Base-by-base conservation (phyloP, 176 grass and related monocot genomes). In the Oryza nivara region DNA sequence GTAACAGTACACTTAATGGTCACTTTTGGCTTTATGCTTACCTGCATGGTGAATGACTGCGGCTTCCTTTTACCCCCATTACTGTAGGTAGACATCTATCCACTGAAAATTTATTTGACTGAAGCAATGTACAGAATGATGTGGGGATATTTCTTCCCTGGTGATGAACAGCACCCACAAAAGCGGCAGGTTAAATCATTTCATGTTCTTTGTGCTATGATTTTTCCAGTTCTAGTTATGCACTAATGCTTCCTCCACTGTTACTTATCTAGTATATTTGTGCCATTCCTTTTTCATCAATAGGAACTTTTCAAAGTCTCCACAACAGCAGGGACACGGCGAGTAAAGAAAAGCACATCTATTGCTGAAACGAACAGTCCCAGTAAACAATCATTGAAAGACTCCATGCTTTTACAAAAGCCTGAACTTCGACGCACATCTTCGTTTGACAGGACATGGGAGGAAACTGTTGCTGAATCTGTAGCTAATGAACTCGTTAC, bases 61-160 rank as follows among this genome's bases (percentile, higher is more conserved):
- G 65, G 25, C 26, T 69, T 46, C 32, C 32, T 86, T 85, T 36
- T 78, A 81, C 58, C 58, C 78, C 84, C 81, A 44, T 65, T 79
- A 93, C 66, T 92, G 35, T 89, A 98, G 96, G 96, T 98, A 65
- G 93, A 98, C 67, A 98, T 98, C 38, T 95, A 98, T 90, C 96
- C 96, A 28, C 86, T 98, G 72, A 98, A 91, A 90, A 95, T 98
- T 85, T 76, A 95, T 90, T 95, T 98, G 89, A 95, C 91, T 79
- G 96, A 98, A 88, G 76, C 91, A 85, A 95, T 98, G 93, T 98
- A 98, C 85, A 78, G 85, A 78, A 95, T 98, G 96, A 95, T 98
- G 91, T 98, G 96, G 96, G 83, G 84, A 51, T 98, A 98, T 84
- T 92, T 98, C 73, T 98, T 98, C 48, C 96, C 96, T 80, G 91